Evolutionary conservation across 768 basidiomycete species (phyloP).

Genomic region (Lepiota venenata): DNA sequence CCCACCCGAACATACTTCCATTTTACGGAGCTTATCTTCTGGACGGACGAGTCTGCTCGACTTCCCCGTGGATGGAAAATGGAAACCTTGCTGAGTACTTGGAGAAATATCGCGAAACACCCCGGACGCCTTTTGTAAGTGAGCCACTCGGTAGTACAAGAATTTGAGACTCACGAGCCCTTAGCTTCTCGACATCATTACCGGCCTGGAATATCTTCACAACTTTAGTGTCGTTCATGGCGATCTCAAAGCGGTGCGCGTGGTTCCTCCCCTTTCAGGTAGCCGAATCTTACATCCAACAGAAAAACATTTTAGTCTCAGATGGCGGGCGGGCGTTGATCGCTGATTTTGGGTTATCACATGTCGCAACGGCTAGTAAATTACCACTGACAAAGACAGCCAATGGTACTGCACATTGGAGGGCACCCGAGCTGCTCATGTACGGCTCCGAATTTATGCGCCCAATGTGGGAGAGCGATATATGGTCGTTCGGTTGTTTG

Average conservation of each 20-base stretch:
- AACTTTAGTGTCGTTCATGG: not conserved
- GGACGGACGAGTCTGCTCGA: constrained; percentile 10
- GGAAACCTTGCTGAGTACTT: constrained; percentile 17
- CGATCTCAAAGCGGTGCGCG: constrained; percentile 2
- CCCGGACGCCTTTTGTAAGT: constrained; percentile 15
- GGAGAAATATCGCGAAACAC: constrained; percentile 1
- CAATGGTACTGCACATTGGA: not conserved
- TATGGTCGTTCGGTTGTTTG: constrained; percentile 2
- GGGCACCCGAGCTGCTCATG: not conserved
- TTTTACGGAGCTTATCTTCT: constrained; percentile 27
- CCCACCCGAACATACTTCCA: constrained; percentile 32
- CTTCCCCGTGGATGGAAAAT: constrained; percentile 20
- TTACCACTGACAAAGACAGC: not conserved
- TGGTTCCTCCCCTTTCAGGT: too few species aligned
- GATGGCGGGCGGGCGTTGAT: not conserved
- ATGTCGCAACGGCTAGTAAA: not conserved
- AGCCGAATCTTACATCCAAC: not conserved
- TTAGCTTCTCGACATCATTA: not conserved
- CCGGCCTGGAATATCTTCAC: not conserved
- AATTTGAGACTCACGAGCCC: not conserved
- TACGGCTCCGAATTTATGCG: not conserved
- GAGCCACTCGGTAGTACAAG: too few species aligned
- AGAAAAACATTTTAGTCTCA: constrained; percentile 1
- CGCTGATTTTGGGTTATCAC: constrained; percentile 1
- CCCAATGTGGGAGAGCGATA: not conserved